Evolutionary conservation across 164 flowering plant genomes (phyloP), one percentile per base, ranked within the genome.

Genomic region (Nymphaea thermarum): DNA sequence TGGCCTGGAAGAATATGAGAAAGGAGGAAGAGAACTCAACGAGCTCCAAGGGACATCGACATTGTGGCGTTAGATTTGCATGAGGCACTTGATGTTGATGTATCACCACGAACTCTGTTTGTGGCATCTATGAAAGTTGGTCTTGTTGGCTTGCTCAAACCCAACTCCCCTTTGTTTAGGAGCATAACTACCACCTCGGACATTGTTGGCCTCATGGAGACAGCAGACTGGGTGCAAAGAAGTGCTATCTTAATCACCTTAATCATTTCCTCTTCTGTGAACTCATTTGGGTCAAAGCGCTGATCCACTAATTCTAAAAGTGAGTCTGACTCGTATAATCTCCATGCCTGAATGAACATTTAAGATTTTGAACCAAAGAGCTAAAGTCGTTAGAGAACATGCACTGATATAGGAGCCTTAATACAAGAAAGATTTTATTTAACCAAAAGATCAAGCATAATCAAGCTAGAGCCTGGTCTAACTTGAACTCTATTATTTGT

Each of bases 121-220:
- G 67, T 41, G 5, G 75, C 45, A 7, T 77, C 79, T 8, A 79
- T 65, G 57, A 80, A 82, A 43, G 71, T 47, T 4, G 83, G 82
- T 62, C 66, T 73, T 0, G 64, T 70, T 6, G 68, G 80, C 51
- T 17, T 67, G 2, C 11, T 72, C 36, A 25, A 25, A 43, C 60
- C 73, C 3, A 62, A 1, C 17, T 65, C 17, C 3, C 71, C 68
- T 42, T 69, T 77, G 67, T 71, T 77, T 57, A 64, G 53, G 4
- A 82, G 71, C 71, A 76, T 14, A 41, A 67, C 75, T 5, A 77
- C 77, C 3, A 80, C 79, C 71, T 84, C 85, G n/a, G 87, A 82
- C 87, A 84, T 82, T 6, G 78, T 68, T 4, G 87, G 87, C 70
- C 87, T 79, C n/a, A 55, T 43, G 18, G 80, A 65, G 42, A 71